Conservation (phyloP, 805 yeast species). For the Sugiyamaella qingdaonensis region DNA sequence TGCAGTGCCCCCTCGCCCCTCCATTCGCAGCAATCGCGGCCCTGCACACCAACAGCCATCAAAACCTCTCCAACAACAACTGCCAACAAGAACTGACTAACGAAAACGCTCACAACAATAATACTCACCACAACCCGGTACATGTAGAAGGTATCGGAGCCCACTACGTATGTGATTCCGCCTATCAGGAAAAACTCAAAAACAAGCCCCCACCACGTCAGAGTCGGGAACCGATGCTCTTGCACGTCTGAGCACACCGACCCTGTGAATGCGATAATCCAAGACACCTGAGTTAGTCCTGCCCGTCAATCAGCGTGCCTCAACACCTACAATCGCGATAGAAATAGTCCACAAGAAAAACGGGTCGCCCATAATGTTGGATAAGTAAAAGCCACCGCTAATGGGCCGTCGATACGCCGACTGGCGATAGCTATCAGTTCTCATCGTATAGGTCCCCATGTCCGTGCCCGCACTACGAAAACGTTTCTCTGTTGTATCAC, state of each 20-base stretch:
- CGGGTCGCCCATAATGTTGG: constrained; percentile 63
- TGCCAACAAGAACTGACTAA: no score
- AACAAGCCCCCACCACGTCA: constrained; percentile 96
- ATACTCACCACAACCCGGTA: constrained; percentile 44
- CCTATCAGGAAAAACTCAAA: constrained; percentile 64
- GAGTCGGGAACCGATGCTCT: constrained; percentile 57
- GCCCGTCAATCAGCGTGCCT: background rate
- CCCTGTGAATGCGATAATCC: constrained; percentile 88
- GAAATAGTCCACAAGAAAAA: constrained; percentile 80
- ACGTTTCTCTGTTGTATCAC: background rate
- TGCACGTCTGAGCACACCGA: constrained; percentile 50
- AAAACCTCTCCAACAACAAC: no score
- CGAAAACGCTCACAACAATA: background rate
- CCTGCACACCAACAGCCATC: no score
- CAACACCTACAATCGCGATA: constrained; percentile 44
- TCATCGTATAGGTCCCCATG: constrained; percentile 8
- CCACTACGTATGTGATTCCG: constrained; percentile 48
- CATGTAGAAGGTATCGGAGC: constrained; percentile 59
- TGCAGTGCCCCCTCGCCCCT: no score
- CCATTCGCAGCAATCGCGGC: no score
- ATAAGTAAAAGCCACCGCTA: constrained; percentile 11
- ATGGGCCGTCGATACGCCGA: constrained; percentile 4
- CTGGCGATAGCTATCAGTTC: constrained; percentile 14
- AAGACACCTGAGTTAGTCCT: constrained; percentile 47
- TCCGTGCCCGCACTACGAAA: background rate